Base-by-base conservation (phyloP, 768 basidiomycete genomes). In the Rhizopogon vulgaris region DNA sequence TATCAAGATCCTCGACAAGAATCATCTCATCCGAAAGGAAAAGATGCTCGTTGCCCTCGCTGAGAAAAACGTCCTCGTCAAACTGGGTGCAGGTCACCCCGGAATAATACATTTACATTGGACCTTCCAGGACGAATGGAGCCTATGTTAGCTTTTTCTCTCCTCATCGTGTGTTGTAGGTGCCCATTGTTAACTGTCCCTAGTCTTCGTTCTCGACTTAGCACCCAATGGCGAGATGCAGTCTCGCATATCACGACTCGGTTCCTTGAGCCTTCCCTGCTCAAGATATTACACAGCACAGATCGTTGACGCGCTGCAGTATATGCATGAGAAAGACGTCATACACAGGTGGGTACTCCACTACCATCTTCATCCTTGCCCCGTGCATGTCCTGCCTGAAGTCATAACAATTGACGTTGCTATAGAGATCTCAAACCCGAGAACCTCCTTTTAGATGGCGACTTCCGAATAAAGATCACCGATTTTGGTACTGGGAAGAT, bases 401-500 rank as follows among this genome's bases (percentile, higher is more conserved):
- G 15, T 27, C 32, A 28, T 28, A 14, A 11, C 2, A 0, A 3
- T 27, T 46, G 28, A 52, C 39, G 32, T 15, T 25, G 40, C 53
- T 45, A 12, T 65, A 84, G 84, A 51, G 87, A 90, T 63, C 75
- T 90, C 30, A 90, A 90, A 65, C 88, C 88, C 9, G 88, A 89
- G 68, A 97, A 97, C 65, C 75, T 98, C 28, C 76, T 99, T 8
- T 76, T 99, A n/a, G 93, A 95, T 59, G 79, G 79, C 34, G 78
- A 84, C 14, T 89, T 85, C 70, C 83, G 92, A 49, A 82, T 96
- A 63, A 95, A 93, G 68, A 80, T 99, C n/a, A 90, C 93, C 14
- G 96, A 99, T 67, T 98, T 98, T 68, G 96, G 96, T 6, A 94
- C 92, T 4, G 92, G 92, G 17, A 88, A 89, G 69, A 73, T 89